Percentiles rank a stretch among this genome's conserved stretches.
phyloP scores from a whole-genome alignment of 169 alveolate genomes.

The Plasmodium malariae region DNA sequence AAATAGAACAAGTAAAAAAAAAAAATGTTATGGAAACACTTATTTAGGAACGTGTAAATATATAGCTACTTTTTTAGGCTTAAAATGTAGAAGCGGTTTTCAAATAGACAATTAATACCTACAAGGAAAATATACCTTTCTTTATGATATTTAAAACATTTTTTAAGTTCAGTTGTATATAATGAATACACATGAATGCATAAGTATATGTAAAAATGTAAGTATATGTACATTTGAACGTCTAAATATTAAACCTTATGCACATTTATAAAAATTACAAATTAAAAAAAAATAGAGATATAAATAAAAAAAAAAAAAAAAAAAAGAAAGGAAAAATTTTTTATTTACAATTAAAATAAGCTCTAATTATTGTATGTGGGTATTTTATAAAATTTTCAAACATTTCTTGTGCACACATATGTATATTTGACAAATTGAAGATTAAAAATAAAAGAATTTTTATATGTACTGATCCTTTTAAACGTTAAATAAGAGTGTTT shows the following conservation, averaged over 20 bases:
- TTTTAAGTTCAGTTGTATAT: too few relatives aligned
- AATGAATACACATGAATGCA: too few relatives aligned
- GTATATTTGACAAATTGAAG: too few relatives aligned
- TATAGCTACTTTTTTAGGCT: background rate
- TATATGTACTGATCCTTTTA: too few relatives aligned
- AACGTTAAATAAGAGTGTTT: too few relatives aligned
- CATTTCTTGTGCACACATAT: background rate
- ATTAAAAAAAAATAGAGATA: background rate
- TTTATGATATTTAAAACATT: background rate
- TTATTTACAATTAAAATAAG: background rate
- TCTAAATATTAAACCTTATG: background rate
- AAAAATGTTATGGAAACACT: background rate
- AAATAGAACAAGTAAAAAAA: constrained; percentile 30
- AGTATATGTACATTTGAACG: too few relatives aligned
- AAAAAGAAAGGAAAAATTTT: too few relatives aligned
- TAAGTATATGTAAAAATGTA: too few relatives aligned
- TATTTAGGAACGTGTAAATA: background rate
- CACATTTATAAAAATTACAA: background rate
- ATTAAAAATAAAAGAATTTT: too few relatives aligned
- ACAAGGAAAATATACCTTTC: background rate
- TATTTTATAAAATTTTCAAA: too few relatives aligned
- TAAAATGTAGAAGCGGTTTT: background rate
- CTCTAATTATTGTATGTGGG: background rate
- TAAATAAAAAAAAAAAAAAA: too few relatives aligned
- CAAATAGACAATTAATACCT: background rate